A percentile compares a stretch with the other conserved stretches of the same genome.
Evolutionary conservation across 139 green algal genomes (phyloP).

Genomic region (Diplosphaera chodatii): DNA sequence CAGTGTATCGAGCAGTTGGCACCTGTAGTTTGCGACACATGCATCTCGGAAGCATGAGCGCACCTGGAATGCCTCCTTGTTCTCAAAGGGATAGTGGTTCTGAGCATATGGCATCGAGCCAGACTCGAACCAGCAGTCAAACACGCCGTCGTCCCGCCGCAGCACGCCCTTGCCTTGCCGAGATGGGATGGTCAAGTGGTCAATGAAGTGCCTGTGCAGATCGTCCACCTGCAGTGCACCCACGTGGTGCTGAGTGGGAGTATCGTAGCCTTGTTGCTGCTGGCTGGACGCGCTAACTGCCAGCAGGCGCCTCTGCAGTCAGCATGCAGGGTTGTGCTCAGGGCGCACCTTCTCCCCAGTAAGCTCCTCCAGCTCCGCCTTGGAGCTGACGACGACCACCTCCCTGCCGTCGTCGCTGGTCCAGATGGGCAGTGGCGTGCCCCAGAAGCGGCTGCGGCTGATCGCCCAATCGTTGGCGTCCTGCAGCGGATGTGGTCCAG

Average conservation of each 20-base stretch:
- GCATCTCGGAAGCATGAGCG: background rate
- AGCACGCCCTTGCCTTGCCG: slow-evolving; percentile 59
- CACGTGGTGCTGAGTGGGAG: no score
- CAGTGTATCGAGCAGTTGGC: no score
- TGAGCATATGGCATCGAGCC: slow-evolving; percentile 96
- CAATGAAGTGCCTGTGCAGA: slow-evolving; percentile 97
- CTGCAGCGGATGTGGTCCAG: no score
- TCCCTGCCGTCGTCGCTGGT: slow-evolving; percentile 76
- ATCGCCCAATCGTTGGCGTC: slow-evolving; percentile 18
- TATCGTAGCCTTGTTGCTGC: no score
- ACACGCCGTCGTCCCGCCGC: slow-evolving; percentile 92
- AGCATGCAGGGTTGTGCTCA: background rate
- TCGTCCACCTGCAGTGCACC: slow-evolving; percentile 80
- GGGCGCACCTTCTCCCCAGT: slow-evolving; percentile 72
- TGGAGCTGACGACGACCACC: slow-evolving; percentile 79
- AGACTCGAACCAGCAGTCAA: slow-evolving; percentile 99
- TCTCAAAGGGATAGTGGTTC: slow-evolving; percentile 99
- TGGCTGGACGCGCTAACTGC: no score
- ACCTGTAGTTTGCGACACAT: no score
- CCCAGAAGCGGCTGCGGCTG: slow-evolving; percentile 85
- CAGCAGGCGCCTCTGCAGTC: no score
- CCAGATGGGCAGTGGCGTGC: slow-evolving; percentile 97
- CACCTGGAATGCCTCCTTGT: slow-evolving; percentile 85
- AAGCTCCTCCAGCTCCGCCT: slow-evolving; percentile 83
- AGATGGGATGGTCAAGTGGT: slow-evolving; percentile 93